A percentile compares a stretch with the other conserved stretches of the same genome.
These are phyloP conservation scores for Skeletonema tropicum DNA, from an alignment of 108 stramenopile species.

Conservation along the genomic window DNA sequence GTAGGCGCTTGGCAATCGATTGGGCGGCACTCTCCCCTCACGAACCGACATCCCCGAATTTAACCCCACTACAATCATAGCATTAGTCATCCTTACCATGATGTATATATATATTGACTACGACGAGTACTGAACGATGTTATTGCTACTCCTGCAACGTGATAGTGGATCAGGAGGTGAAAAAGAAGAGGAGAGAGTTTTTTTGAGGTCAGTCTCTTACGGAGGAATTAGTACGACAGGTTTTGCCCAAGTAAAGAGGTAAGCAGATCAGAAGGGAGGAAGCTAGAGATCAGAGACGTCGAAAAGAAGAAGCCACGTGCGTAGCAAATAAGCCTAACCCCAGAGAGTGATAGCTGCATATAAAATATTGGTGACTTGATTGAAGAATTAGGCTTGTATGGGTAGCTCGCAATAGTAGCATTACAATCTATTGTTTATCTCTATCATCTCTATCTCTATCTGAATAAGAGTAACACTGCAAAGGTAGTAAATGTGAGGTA, in stretches of 20 bases:
- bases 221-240: not conserved
- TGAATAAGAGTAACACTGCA: not conserved
- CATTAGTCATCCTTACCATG: not conserved
- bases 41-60: not conserved
- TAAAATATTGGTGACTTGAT: no score
- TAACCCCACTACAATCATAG: not conserved
- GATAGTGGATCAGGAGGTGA: not conserved
- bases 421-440: not conserved
- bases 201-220: no score
- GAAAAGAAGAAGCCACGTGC: not conserved
- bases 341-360: no score
- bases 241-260: not conserved
- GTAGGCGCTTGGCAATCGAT: not conserved
- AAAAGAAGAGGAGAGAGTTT: no score
- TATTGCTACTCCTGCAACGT: not conserved
- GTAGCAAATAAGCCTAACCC: no score
- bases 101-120: not conserved
- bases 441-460: not conserved
- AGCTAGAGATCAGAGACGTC: not conserved
- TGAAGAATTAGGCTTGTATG: no score
- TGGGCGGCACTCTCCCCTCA: not conserved
- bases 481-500: not conserved
- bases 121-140: not conserved
- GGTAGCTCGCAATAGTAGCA: no score
- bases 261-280: not conserved